These are phyloP conservation scores for Microsporum ferrugineum DNA, from an alignment of 2,329 filamentous ascomycete genomes.

Conservation along the genomic window DNA sequence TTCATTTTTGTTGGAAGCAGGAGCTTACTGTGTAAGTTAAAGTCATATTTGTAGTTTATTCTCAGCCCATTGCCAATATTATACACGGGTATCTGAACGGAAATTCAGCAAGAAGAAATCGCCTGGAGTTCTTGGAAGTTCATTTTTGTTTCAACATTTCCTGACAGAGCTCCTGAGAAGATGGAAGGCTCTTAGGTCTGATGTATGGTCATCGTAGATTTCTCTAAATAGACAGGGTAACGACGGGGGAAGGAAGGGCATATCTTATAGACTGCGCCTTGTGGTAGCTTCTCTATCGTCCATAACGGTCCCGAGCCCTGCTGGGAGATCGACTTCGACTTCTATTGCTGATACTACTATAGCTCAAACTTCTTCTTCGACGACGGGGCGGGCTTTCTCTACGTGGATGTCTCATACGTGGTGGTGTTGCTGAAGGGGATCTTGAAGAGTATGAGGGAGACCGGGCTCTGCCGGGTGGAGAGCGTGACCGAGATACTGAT, in stretches of 20 bases:
- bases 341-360: slow-evolving; percentile 40
- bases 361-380: slow-evolving; percentile 49
- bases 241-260: not conserved
- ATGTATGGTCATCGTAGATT: too few relatives aligned
- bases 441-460: slow-evolving; percentile 25
- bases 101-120: too few relatives aligned
- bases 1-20: too few relatives aligned
- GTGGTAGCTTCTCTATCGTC: slow-evolving; percentile 9
- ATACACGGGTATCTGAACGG: too few relatives aligned
- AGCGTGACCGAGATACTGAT: slow-evolving; percentile 42
- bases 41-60: too few relatives aligned
- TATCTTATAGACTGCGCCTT: not conserved
- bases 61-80: too few relatives aligned
- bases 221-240: not conserved
- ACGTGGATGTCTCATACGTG: slow-evolving; percentile 27
- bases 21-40: too few relatives aligned
- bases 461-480: slow-evolving; percentile 26
- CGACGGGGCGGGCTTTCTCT: slow-evolving; percentile 28
- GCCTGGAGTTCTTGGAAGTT: too few relatives aligned
- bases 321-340: slow-evolving; percentile 41
- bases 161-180: too few relatives aligned
- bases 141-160: too few relatives aligned
- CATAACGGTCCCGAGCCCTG: slow-evolving; percentile 30
- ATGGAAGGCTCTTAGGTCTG: too few relatives aligned
- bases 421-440: slow-evolving; percentile 25